Evolutionary conservation across 2,329 filamentous ascomycete genomes (phyloP).

Genomic region (Pseudodiploospora longispora): DNA sequence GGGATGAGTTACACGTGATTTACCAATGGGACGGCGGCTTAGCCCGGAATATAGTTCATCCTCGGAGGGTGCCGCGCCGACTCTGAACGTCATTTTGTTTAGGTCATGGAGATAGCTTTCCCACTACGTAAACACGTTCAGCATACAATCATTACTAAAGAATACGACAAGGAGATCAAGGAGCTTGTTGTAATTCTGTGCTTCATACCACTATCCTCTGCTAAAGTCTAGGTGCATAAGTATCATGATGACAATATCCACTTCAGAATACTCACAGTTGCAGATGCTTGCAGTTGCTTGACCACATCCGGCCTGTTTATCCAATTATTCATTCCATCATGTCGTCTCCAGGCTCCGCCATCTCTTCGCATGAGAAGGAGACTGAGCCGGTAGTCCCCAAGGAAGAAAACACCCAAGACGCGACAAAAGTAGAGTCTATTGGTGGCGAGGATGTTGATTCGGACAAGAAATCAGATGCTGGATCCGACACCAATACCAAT

Average conservation of each 20-base stretch:
- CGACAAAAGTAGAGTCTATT: constrained; percentile 9
- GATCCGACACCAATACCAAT: constrained; percentile 4
- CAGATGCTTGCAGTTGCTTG: constrained; percentile 21
- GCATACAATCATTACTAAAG: background rate
- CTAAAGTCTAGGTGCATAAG: constrained; percentile 30
- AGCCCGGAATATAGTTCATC: too few species aligned
- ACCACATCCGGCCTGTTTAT: background rate
- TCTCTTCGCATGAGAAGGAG: constrained; percentile 2
- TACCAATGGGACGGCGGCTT: too few species aligned
- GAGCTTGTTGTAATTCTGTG: constrained; percentile 5
- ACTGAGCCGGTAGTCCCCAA: constrained; percentile 9
- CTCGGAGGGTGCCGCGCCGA: too few species aligned
- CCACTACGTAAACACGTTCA: background rate
- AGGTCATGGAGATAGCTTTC: too few species aligned
- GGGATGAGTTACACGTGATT: too few species aligned
- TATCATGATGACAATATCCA: constrained; percentile 25
- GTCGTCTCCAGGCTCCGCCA: constrained; percentile 6
- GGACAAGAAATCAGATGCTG: constrained; percentile 10
- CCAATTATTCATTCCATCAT: constrained; percentile 1
- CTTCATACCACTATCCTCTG: constrained; percentile 13
- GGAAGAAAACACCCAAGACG: constrained; percentile 5
- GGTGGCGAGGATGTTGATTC: constrained; percentile 17
- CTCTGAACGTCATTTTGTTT: too few species aligned
- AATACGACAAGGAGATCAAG: constrained; percentile 1
- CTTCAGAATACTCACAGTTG: constrained; percentile 31